phyloP scores from a whole-genome alignment of 2,329 filamentous ascomycete genomes.

The Teratosphaeria destructans region DNA sequence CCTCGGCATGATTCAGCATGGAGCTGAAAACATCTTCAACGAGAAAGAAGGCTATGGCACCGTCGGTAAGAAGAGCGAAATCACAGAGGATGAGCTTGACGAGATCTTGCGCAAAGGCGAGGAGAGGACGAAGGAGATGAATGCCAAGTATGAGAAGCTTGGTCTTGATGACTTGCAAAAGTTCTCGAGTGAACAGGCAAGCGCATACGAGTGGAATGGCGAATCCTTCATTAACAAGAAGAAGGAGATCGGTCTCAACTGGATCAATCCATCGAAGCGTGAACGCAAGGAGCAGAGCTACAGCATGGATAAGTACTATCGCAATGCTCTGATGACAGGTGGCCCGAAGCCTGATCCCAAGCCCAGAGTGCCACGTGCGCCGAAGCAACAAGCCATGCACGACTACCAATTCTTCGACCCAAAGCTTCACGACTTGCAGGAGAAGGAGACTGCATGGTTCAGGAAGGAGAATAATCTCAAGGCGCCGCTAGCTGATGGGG shows the following conservation, averaged over 20 bases:
- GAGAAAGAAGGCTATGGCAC: constrained; percentile 57
- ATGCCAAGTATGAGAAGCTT: constrained; percentile 89
- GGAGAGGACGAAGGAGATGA: constrained; percentile 78
- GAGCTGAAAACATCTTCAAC: constrained; percentile 81
- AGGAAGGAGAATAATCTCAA: constrained; percentile 96
- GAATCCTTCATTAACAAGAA: constrained; percentile 75
- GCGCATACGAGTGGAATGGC: constrained; percentile 95
- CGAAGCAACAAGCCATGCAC: constrained; percentile 82
- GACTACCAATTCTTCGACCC: constrained; percentile 96
- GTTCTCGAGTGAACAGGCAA: constrained; percentile 76
- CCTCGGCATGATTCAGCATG: constrained; percentile 96
- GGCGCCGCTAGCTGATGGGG: constrained; percentile 75
- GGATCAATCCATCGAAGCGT: constrained; percentile 98
- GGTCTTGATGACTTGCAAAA: constrained; percentile 96
- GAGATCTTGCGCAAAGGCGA: constrained; percentile 78
- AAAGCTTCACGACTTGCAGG: constrained; percentile 76
- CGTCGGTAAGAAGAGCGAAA: constrained; percentile 49
- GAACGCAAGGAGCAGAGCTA: constrained; percentile 97
- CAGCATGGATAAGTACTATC: constrained; percentile 98
- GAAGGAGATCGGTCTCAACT: constrained; percentile 82
- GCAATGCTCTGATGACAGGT: constrained; percentile 76
- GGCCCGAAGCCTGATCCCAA: constrained; percentile 72
- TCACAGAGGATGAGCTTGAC: constrained; percentile 87
- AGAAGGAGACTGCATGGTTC: constrained; percentile 91
- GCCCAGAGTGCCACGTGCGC: constrained; percentile 88